Conservation (phyloP, 148 eudicot genomes). For the Fallopia convolvulus region DNA sequence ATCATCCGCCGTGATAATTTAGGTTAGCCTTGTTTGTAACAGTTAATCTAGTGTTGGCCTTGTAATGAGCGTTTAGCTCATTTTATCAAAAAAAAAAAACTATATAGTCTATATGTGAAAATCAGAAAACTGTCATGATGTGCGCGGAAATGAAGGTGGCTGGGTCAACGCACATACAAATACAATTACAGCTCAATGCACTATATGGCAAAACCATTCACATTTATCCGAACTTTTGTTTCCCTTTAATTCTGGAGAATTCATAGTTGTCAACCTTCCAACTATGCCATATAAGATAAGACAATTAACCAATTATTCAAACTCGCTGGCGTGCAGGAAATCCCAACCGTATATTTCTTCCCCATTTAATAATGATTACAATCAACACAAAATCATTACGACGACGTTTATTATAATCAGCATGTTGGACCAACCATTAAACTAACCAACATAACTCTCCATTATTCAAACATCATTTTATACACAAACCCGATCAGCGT, state of each 20-base stretch:
- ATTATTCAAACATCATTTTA: not conserved
- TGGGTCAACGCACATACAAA: not conserved
- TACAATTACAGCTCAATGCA: not conserved
- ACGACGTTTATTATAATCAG: not conserved
- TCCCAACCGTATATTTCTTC: not conserved
- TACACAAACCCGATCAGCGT: not conserved
- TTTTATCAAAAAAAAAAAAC: no score
- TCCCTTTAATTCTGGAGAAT: not conserved
- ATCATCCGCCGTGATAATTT: no score
- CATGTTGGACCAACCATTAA: conserved; percentile 4
- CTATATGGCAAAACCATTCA: not conserved
- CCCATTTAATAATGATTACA: not conserved
- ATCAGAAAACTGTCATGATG: not conserved
- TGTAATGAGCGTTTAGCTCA: no score
- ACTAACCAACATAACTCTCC: not conserved
- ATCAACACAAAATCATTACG: not conserved
- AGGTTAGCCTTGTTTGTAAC: no score
- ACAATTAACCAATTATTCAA: not conserved
- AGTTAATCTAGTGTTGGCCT: no score
- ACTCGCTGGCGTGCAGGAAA: not conserved
- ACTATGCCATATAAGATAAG: not conserved
- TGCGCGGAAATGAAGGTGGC: not conserved
- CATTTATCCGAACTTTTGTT: not conserved
- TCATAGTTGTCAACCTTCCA: not conserved
- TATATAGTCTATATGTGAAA: no score